Evolutionary conservation across 345 rosid species (phyloP), one percentile per base, ranked within the genome.

Genomic region (Lenwebbia sp.): DNA sequence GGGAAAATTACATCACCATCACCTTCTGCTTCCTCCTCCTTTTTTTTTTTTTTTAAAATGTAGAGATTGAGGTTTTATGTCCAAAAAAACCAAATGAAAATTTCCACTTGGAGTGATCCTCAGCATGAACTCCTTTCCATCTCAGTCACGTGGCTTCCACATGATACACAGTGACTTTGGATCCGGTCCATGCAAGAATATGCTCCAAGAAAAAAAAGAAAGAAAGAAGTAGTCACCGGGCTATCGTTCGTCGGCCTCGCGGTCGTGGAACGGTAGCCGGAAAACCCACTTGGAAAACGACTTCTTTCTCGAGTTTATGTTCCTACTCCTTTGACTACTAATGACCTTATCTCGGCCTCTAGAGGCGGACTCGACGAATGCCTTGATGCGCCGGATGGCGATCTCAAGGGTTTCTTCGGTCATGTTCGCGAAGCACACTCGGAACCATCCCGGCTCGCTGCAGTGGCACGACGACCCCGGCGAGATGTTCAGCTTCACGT

Each of bases 391-490:
- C 83, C 83, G 74, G 92, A 95, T 74, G 13, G 97, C 95, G 9
- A 93, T 87, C 10, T 88, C 84, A 4, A 94, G 84, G 44, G 97
- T 93, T 52, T 86, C 88, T 74, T 91, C 92, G 10, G 90, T 86
- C 93, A 93, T 93, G 85, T 94, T 95, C 0, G 98, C 98, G 41
- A 94, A 95, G 90, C 99, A 97, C 56, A 95, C 93, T 12, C 99
- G 92, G 83, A 97, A 95, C 98, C 95, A 95, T 17, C 99, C 99
- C 3, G 98, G 98, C 60, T 96, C 99, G 49, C 87, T 84, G 89
- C 95, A 97, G 87, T 97, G 99, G 89, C 93, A 97, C 23, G 99
- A 95, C 25, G 92, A 92, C 15, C 99, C 98, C 0, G 99, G 97
- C 10, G 97, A 94, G 51, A 97, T 91, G 83, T 97, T 97, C n/a